Evolutionary conservation across 129 eudicot genomes (phyloP), one percentile per base, ranked within the genome.

Genomic region (Solidago caesia): DNA sequence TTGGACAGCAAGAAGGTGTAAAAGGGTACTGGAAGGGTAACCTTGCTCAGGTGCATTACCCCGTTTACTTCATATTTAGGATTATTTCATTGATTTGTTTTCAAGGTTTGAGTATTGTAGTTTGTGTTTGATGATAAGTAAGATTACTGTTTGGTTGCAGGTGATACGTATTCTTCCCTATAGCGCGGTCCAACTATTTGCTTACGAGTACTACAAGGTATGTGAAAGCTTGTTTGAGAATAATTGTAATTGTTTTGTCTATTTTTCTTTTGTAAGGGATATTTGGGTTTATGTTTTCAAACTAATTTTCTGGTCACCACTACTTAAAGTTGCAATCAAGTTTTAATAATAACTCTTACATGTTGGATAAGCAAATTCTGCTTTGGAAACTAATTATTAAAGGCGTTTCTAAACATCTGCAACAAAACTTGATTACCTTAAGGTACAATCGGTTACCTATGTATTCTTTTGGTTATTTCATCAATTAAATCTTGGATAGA

Each of bases 21-120:
- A 90, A 83, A 85, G 98, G 99, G 64, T 91, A 94, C 80, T 94
- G 99, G 99, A 94, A 91, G 91, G 99, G 99, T 75, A 91, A 94
- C 84, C 94, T 94, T 87, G 97, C 99, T 14, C 97, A 91, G 99
- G 99, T 94, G 64, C 55, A 62, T 8, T 65, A 46, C 77, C 14
- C 60, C 14, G 5, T 65, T 7, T 64, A 5, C 13, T 62, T 21
- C 33, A 4, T 61, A 62, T 6, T 48, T 53, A 7, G 42, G 44
- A 42, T 55, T 51, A 42, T 60, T 43, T 55, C 49, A 64, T 63
- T 48, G 26, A 44, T 59, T 33, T 62, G 47, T 52, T 53, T 2
- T 55, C 44, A 43, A 11, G 9, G 72, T 65, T 45, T 29, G 56
- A 7, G 25, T 33, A 12, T 56, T 4, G 14, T 55, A 47, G 13